Evolutionary conservation across 768 basidiomycete species (phyloP), one percentile per base, ranked within the genome.

Genomic region (Agaricus subrufescens): DNA sequence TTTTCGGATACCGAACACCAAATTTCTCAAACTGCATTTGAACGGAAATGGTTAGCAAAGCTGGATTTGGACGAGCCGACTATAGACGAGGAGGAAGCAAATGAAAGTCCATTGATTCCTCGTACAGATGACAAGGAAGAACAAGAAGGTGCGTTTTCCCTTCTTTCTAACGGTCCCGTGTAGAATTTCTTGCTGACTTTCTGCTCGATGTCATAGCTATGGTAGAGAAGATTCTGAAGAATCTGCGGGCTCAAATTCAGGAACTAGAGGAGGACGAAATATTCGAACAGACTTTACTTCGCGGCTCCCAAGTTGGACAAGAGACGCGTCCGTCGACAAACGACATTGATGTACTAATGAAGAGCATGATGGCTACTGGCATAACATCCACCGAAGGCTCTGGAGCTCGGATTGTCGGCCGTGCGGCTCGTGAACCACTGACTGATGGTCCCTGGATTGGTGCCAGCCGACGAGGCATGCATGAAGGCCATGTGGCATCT

Each of bases 341-440:
- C 27, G 75, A 82, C 56, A 75, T 83, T 46, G 79, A 81, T 63
- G 56, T 63, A 23, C 72, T 83, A 54, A 75, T 83, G 77, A 71
- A 68, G 37, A 75, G 76, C 60, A 80, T 83, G 80, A 81, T 83
- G 79, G 70, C 73, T 2, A 60, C 67, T 6, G 58, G 60, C 15
- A 56, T 67, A 62, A 56, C 60, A 39, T 56, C 65, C 42, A 57
- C 60, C n/a, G 50, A 63, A 30, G 57, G 58, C 6, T 25, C 57
- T 23, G 62, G 19, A 44, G 42, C 26, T 37, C 57, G 57, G 54
- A 50, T 58, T 27, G 40, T 47, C 29, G 52, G 51, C 34, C 58
- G 29, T 26, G 56, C 48, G 10, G 40, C 39, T 25, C 39, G 49
- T 23, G 54, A 49, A 34, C 23, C 42, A 23, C 14, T 56, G 40